Conservation (phyloP, 768 basidiomycete genomes). For the Leucocoprinus birnbaumii region DNA sequence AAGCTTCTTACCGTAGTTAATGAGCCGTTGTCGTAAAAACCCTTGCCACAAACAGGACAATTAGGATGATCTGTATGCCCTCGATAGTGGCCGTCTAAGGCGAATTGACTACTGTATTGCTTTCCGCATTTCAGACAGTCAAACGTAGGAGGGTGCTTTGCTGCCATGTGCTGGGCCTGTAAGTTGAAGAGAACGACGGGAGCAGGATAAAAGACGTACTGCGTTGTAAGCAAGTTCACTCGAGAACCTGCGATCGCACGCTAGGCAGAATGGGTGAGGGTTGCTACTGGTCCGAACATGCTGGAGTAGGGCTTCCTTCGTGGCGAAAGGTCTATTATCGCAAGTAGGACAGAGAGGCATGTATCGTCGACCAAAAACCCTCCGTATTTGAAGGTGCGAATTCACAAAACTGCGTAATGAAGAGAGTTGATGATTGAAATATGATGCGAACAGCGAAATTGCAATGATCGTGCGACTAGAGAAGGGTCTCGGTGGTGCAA, state of each 20-base stretch:
- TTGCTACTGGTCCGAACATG: conserved; percentile 33
- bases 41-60: conserved; percentile 40
- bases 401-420: neutral
- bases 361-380: conserved; percentile 1
- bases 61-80: conserved; percentile 44
- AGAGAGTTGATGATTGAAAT: neutral
- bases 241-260: conserved; percentile 33
- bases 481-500: conserved; percentile 2
- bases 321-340: conserved; percentile 29
- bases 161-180: conserved; percentile 33
- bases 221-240: conserved; percentile 33
- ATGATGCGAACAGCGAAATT: conserved; percentile 2
- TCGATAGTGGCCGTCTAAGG: conserved; percentile 44
- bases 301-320: conserved; percentile 35
- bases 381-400: neutral
- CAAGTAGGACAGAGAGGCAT: conserved; percentile 38
- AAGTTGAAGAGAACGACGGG: neutral
- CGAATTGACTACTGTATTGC: conserved; percentile 30
- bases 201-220: conserved; percentile 22
- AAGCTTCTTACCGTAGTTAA: conserved; percentile 29
- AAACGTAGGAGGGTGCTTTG: conserved; percentile 41
- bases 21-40: conserved; percentile 32
- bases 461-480: conserved; percentile 8
- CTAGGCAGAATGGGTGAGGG: conserved; percentile 31
- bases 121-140: conserved; percentile 33